Evolutionary conservation across 352 stramenopile genomes (phyloP).

Genomic region (Pythium brassicae): DNA sequence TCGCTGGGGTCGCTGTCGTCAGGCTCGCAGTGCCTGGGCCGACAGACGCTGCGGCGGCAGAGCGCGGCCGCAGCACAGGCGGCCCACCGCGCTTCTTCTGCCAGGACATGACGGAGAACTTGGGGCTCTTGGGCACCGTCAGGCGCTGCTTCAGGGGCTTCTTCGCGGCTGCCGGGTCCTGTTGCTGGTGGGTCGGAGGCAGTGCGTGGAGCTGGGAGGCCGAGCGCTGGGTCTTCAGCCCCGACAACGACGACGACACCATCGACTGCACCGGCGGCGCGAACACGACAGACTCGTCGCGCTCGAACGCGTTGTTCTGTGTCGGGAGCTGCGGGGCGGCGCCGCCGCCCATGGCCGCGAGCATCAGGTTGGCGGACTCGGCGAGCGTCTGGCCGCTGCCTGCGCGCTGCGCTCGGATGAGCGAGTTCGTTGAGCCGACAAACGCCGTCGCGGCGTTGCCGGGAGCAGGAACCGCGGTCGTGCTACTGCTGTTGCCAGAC

Average conservation of each 20-base stretch:
- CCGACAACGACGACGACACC: background rate
- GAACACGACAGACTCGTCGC: conserved; percentile 4
- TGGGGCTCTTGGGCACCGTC: conserved; percentile 74
- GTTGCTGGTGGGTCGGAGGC: conserved; percentile 2
- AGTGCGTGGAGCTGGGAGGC: conserved; percentile 20
- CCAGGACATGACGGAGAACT: conserved; percentile 86
- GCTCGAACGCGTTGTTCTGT: background rate
- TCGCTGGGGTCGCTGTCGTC: background rate
- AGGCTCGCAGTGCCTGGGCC: background rate
- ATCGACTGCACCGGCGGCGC: conserved; percentile 9
- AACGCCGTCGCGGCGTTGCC: conserved; percentile 19
- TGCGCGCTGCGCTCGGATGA: conserved; percentile 54
- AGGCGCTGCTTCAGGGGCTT: conserved; percentile 44
- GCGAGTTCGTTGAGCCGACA: conserved; percentile 59
- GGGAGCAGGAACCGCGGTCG: conserved; percentile 2
- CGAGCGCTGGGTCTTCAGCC: conserved; percentile 37
- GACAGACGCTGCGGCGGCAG: background rate
- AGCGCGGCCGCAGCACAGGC: conserved; percentile 2
- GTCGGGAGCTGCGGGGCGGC: background rate
- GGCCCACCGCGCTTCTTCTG: conserved; percentile 48
- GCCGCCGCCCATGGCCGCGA: conserved; percentile 36
- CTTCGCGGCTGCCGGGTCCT: conserved; percentile 13
- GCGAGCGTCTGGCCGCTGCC: conserved; percentile 45
- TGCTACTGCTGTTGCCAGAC: background rate
- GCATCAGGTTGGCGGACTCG: conserved; percentile 39